Evolutionary conservation across 208 protist genomes (phyloP).

Genomic region (Paratrypanosoma confusum): DNA sequence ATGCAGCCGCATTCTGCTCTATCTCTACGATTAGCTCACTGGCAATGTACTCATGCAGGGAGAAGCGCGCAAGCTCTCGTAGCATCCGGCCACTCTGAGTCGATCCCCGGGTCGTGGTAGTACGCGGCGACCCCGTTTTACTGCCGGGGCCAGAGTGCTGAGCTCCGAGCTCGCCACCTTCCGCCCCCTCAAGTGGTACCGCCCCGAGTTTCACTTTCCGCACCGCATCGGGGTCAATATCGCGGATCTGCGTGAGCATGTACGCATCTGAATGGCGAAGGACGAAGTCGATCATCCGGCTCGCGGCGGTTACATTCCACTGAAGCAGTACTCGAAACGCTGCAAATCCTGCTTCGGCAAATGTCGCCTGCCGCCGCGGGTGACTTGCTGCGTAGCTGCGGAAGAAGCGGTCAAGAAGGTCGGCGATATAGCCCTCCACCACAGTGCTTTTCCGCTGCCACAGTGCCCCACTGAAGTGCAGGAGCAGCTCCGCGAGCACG

Average conservation of each 20-base stretch:
- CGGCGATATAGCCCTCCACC: constrained; percentile 33
- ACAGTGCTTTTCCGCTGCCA: constrained; percentile 7
- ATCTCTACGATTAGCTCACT: constrained; percentile 57
- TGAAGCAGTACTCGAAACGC: constrained; percentile 46
- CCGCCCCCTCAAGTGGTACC: constrained; percentile 9
- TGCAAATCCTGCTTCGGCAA: constrained; percentile 44
- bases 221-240: constrained; percentile 73
- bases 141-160: constrained; percentile 10
- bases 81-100: constrained; percentile 68
- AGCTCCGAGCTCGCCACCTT: neutral
- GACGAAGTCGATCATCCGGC: constrained; percentile 46
- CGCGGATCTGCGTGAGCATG: constrained; percentile 60
- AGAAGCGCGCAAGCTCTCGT: constrained; percentile 71
- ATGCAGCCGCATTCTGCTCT: constrained; percentile 8
- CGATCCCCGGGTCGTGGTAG: constrained; percentile 38
- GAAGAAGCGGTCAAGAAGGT: constrained; percentile 65
- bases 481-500: constrained; percentile 51
- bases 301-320: constrained; percentile 17
- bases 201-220: constrained; percentile 10
- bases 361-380: constrained; percentile 39
- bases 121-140: constrained; percentile 17
- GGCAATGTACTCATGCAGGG: constrained; percentile 73
- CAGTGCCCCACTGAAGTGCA: constrained; percentile 34
- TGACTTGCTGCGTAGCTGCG: constrained; percentile 77
- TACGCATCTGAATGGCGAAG: constrained; percentile 57